phyloP scores from a whole-genome alignment of 257 asterid genomes.

The Fraxinus americana region DNA sequence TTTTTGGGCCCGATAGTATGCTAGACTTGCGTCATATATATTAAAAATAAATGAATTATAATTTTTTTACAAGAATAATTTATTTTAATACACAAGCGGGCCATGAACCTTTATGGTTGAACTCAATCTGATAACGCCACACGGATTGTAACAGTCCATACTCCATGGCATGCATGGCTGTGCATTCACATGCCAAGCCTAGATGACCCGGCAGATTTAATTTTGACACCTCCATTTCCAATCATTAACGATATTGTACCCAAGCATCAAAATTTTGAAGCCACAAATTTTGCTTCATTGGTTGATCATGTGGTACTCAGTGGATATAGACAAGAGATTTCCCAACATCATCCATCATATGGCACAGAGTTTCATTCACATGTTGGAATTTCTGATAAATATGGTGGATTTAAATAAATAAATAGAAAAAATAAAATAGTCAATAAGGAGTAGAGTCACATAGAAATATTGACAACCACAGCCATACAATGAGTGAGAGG shows the following conservation, averaged over 20 bases:
- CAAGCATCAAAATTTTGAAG: neutral
- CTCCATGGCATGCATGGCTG: too few relatives aligned
- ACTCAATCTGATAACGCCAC: too few relatives aligned
- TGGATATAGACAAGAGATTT: conserved; percentile 12
- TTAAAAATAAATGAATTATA: too few relatives aligned
- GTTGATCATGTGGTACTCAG: conserved; percentile 1
- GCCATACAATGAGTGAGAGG: conserved; percentile 89
- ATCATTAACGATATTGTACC: neutral
- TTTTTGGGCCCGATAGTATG: neutral
- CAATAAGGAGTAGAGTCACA: neutral
- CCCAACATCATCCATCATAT: conserved; percentile 18
- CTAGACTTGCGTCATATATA: too few relatives aligned
- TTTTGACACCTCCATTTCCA: neutral
- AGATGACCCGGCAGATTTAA: too few relatives aligned
- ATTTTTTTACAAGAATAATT: too few relatives aligned
- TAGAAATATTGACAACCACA: conserved; percentile 35
- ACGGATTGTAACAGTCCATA: too few relatives aligned
- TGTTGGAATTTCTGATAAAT: conserved; percentile 21
- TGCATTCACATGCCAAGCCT: too few relatives aligned
- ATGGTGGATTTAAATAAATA: too few relatives aligned
- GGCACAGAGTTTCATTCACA: conserved; percentile 18
- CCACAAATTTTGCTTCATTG: conserved; percentile 17
- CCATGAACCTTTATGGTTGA: too few relatives aligned
- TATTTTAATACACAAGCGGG: too few relatives aligned
- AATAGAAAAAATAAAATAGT: too few relatives aligned